phyloP scores from a whole-genome alignment of 73 alveolate genomes.

The Tetrahymena elliotti region DNA sequence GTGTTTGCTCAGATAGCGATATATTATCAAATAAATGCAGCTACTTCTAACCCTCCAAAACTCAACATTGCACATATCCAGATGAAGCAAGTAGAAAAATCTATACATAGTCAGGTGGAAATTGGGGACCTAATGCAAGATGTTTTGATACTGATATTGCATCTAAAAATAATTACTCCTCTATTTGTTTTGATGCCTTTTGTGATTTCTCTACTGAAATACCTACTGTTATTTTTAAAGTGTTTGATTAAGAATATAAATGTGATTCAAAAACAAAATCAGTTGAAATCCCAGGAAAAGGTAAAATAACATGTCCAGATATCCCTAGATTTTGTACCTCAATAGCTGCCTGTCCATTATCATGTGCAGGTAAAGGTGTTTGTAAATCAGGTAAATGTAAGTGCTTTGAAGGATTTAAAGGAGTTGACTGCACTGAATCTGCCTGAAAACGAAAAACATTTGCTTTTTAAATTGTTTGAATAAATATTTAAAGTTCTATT shows the following conservation, averaged over 20 bases:
- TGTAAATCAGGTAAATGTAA: neutral
- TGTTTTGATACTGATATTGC: neutral
- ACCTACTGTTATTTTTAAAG: neutral
- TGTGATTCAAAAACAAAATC: neutral
- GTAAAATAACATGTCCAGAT: neutral
- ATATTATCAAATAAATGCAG: slow-evolving; percentile 1
- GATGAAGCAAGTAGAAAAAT: neutral
- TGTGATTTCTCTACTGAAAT: neutral
- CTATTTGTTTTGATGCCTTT: neutral
- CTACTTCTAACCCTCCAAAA: neutral
- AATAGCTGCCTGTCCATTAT: neutral
- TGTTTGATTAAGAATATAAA: neutral
- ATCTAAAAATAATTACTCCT: neutral
- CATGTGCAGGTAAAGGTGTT: neutral
- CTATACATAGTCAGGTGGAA: neutral
- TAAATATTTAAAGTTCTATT: too few species aligned
- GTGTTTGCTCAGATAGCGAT: slow-evolving; percentile 4
- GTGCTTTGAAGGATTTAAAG: neutral
- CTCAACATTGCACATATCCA: neutral
- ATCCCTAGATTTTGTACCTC: neutral
- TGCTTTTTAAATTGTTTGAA: neutral
- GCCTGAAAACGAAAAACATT: neutral
- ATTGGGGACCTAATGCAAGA: neutral
- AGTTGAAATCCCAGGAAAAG: neutral
- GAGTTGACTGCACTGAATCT: neutral